Percentiles rank a stretch among this genome's conserved stretches.
Conservation (phyloP, 305 asterid species). For the Fraxinus nigra region DNA sequence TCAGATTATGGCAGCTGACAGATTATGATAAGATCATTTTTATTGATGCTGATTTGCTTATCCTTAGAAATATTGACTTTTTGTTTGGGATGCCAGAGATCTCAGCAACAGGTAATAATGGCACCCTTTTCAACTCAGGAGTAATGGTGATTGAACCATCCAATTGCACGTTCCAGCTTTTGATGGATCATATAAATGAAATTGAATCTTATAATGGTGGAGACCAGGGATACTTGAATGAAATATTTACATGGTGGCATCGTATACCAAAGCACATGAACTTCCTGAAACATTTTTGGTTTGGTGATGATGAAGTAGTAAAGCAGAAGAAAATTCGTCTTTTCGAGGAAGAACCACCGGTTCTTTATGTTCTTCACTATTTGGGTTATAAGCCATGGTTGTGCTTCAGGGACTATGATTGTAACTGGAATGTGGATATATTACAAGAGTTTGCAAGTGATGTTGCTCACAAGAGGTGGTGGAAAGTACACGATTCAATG, state of each 20-base stretch:
- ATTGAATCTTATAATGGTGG: slow-evolving; percentile 75
- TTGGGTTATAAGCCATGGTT: slow-evolving; percentile 72
- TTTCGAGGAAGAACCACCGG: slow-evolving; percentile 56
- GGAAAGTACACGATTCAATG: slow-evolving; percentile 69
- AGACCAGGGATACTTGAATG: slow-evolving; percentile 67
- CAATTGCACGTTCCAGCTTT: slow-evolving; percentile 54
- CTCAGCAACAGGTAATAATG: slow-evolving; percentile 71
- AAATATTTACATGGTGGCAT: slow-evolving; percentile 71
- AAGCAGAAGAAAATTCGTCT: slow-evolving; percentile 36
- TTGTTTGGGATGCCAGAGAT: slow-evolving; percentile 64
- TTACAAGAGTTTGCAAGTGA: slow-evolving; percentile 69
- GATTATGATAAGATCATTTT: slow-evolving; percentile 65
- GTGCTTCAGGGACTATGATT: slow-evolving; percentile 68
- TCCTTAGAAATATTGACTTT: slow-evolving; percentile 66
- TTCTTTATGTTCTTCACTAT: slow-evolving; percentile 63
- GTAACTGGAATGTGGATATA: slow-evolving; percentile 70
- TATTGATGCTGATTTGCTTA: slow-evolving; percentile 64
- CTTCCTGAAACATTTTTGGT: slow-evolving; percentile 54
- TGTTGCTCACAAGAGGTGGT: slow-evolving; percentile 65
- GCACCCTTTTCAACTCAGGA: slow-evolving; percentile 59
- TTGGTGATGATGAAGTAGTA: slow-evolving; percentile 44
- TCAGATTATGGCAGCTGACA: slow-evolving; percentile 73
- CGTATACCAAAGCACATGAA: slow-evolving; percentile 53
- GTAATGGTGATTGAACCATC: slow-evolving; percentile 75
- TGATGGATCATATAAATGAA: slow-evolving; percentile 55